phyloP scores from a whole-genome alignment of 140 eudicot species.

The Oenanthe javanica region DNA sequence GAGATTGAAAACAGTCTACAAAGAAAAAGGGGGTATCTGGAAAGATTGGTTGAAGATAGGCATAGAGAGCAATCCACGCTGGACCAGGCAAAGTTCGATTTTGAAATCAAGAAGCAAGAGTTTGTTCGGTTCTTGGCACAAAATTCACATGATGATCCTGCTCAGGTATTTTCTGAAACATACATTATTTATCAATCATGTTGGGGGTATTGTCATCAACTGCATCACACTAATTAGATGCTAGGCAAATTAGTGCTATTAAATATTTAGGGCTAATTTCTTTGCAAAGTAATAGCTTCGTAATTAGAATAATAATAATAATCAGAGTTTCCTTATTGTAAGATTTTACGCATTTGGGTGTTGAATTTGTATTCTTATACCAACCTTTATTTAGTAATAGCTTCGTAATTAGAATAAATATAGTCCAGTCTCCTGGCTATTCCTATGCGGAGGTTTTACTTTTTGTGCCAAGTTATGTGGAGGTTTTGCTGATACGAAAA shows the following conservation, averaged over 20 bases:
- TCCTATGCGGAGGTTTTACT: not conserved
- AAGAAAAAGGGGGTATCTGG: constrained; percentile 56
- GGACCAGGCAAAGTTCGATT: constrained; percentile 42
- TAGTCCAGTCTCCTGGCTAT: too few species aligned
- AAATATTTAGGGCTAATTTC: not conserved
- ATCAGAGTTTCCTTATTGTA: too few species aligned
- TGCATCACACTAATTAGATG: not conserved
- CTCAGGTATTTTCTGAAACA: constrained; percentile 40
- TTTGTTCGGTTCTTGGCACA: constrained; percentile 53
- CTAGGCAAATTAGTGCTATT: not conserved
- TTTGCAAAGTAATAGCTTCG: not conserved
- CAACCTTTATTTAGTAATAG: not conserved
- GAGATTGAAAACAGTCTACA: constrained; percentile 51
- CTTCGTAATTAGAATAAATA: too few species aligned
- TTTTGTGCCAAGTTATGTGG: too few species aligned
- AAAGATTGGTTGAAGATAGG: constrained; percentile 55
- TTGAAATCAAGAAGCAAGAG: constrained; percentile 64
- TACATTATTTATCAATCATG: not conserved
- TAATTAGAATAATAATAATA: not conserved
- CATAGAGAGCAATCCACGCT: constrained; percentile 56
- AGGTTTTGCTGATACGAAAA: too few species aligned
- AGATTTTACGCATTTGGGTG: too few species aligned
- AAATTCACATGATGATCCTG: constrained; percentile 41
- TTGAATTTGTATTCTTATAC: too few species aligned
- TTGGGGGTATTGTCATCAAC: not conserved